Evolutionary conservation across 805 yeast genomes (phyloP).

Genomic region (Komagataella phaffii): DNA sequence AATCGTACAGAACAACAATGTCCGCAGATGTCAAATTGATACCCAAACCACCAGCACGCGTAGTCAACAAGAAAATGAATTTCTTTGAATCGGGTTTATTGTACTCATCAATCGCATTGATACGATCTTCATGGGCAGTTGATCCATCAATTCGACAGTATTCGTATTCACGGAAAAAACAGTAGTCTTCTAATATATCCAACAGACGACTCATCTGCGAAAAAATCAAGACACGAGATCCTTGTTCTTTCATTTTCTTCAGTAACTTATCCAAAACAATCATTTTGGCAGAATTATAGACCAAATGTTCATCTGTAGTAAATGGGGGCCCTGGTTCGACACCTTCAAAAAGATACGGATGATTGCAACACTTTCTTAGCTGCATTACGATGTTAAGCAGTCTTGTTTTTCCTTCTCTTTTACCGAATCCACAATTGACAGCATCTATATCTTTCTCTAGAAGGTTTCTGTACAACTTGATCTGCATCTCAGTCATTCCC

Average conservation of each 20-base stretch:
- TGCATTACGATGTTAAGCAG: slow-evolving; percentile 75
- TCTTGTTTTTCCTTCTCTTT: slow-evolving; percentile 66
- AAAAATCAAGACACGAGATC: slow-evolving; percentile 67
- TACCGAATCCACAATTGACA: slow-evolving; percentile 70
- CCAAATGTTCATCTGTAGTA: slow-evolving; percentile 75
- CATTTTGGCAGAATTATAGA: slow-evolving; percentile 60
- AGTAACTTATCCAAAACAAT: slow-evolving; percentile 58
- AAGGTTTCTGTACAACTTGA: slow-evolving; percentile 62
- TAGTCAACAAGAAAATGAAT: slow-evolving; percentile 63
- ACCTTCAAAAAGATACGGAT: slow-evolving; percentile 95
- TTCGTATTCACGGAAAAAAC: slow-evolving; percentile 51
- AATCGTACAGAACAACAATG: slow-evolving; percentile 60
- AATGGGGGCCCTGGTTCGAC: slow-evolving; percentile 91
- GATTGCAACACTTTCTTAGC: slow-evolving; percentile 77
- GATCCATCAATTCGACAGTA: slow-evolving; percentile 79
- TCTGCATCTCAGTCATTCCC: slow-evolving; percentile 70
- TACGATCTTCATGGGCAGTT: slow-evolving; percentile 68
- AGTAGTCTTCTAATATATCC: slow-evolving; percentile 72
- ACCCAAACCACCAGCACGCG: slow-evolving; percentile 88
- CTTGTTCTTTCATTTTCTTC: slow-evolving; percentile 55
- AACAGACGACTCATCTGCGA: slow-evolving; percentile 77
- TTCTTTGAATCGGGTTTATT: slow-evolving; percentile 68
- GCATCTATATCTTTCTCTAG: slow-evolving; percentile 76
- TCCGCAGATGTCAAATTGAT: slow-evolving; percentile 75
- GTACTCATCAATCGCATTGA: slow-evolving; percentile 73